These are phyloP conservation scores for Tephrocybe sp. DNA, from an alignment of 768 basidiomycete genomes.

Conservation along the genomic window DNA sequence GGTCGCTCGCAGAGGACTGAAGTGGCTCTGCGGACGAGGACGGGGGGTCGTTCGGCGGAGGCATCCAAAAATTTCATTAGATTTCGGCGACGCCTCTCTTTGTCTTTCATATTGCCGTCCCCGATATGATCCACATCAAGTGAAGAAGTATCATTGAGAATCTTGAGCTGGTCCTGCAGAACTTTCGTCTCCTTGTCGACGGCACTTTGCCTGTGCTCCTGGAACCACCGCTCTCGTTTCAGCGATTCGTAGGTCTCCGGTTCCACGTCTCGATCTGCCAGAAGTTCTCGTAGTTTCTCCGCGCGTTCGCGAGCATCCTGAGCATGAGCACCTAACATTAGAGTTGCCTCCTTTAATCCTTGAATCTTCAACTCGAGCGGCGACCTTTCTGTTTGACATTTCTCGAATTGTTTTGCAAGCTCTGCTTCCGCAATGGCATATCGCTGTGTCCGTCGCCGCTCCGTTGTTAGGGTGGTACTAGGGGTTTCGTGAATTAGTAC, in stretches of 20 bases:
- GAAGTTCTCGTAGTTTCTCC: conserved; percentile 33
- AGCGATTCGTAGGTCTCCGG: conserved; percentile 33
- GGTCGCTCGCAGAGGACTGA: conserved; percentile 23
- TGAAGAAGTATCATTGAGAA: conserved; percentile 18
- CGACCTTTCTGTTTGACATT: conserved; percentile 30
- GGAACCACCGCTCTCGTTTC: conserved; percentile 48
- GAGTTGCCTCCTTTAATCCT: conserved; percentile 41
- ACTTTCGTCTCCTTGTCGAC: conserved; percentile 33
- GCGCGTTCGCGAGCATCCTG: conserved; percentile 41
- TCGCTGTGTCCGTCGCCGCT: conserved; percentile 30
- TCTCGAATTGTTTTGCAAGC: conserved; percentile 32
- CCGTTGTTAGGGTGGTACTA: background rate
- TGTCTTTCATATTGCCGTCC: conserved; percentile 18
- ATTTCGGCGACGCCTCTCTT: conserved; percentile 29
- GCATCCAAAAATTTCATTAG: conserved; percentile 34
- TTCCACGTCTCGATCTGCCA: conserved; percentile 36
- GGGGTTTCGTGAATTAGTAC: no score
- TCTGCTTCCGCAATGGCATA: conserved; percentile 43
- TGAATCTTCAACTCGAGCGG: conserved; percentile 45
- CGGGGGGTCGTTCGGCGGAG: conserved; percentile 30
- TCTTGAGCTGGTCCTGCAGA: conserved; percentile 32
- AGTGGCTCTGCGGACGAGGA: conserved; percentile 25
- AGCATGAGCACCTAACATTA: conserved; percentile 40
- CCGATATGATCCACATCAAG: conserved; percentile 13
- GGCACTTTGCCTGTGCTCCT: conserved; percentile 39